A percentile compares a stretch with the other conserved stretches of the same genome.
Evolutionary conservation across 2,329 filamentous ascomycete species (phyloP).

Genomic region (Monosporascus sp.): DNA sequence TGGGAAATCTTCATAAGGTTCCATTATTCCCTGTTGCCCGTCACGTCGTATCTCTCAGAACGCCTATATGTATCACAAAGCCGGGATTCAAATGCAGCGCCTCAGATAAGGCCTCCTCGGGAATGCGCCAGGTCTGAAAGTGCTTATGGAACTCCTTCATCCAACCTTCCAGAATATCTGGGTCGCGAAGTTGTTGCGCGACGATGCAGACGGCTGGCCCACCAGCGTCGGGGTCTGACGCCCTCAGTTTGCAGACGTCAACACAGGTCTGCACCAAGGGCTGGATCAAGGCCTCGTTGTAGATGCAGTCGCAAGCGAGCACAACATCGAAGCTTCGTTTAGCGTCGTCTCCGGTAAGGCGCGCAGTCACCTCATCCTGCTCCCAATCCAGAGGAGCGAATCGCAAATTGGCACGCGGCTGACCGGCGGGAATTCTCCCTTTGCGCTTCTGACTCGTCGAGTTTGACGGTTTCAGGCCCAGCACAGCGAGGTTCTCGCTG

Average conservation of each 20-base stretch:
- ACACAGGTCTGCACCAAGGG: slow-evolving; percentile 79
- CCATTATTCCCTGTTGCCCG: too few species aligned
- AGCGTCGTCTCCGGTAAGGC: slow-evolving; percentile 31
- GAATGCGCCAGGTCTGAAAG: slow-evolving; percentile 75
- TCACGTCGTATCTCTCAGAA: slow-evolving; percentile 40
- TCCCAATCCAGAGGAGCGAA: slow-evolving; percentile 81
- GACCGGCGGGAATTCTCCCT: neutral
- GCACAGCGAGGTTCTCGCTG: slow-evolving; percentile 45
- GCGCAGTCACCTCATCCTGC: slow-evolving; percentile 45
- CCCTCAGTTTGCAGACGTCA: slow-evolving; percentile 63
- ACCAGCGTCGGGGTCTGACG: slow-evolving; percentile 7
- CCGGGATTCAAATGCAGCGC: slow-evolving; percentile 61
- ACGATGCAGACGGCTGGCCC: slow-evolving; percentile 68
- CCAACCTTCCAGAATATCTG: slow-evolving; percentile 83
- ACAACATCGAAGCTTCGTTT: slow-evolving; percentile 61
- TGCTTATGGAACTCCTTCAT: slow-evolving; percentile 57
- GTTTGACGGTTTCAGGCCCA: slow-evolving; percentile 5
- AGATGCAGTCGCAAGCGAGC: slow-evolving; percentile 89
- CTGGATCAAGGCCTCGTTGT: slow-evolving; percentile 79
- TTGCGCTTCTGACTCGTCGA: slow-evolving; percentile 8
- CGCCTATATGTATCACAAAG: slow-evolving; percentile 76
- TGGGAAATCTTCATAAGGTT: too few species aligned
- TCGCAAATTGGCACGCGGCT: slow-evolving; percentile 36
- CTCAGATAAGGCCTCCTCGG: slow-evolving; percentile 54
- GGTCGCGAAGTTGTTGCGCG: slow-evolving; percentile 81